Conservation (phyloP, 176 grass and related monocot genomes). For the Raddia guianensis region DNA sequence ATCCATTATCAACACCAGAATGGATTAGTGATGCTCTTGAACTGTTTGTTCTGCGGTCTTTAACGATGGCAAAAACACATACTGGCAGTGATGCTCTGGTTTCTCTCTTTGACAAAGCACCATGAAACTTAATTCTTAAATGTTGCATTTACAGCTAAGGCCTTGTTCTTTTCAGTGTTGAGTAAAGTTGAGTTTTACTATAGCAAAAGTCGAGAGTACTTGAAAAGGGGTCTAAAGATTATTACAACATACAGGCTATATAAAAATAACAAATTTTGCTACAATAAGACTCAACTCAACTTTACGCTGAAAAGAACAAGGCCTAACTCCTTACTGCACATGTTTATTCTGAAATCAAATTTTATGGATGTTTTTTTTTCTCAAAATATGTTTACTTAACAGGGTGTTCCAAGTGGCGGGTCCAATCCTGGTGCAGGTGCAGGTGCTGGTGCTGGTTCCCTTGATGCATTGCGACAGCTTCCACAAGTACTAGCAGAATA, state of each 20-base stretch:
- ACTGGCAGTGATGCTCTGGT: neutral
- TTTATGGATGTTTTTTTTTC: slow-evolving; percentile 32
- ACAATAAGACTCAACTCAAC: no score
- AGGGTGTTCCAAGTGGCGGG: slow-evolving; percentile 68
- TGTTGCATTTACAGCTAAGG: neutral
- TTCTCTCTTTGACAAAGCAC: slow-evolving; percentile 19
- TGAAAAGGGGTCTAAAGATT: no score
- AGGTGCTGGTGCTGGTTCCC: slow-evolving; percentile 50
- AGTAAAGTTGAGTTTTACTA: no score
- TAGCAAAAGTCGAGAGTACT: no score
- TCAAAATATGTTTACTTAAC: slow-evolving; percentile 16
- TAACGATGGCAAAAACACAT: neutral
- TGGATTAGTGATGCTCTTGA: neutral
- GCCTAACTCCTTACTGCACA: neutral
- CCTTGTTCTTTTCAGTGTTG: no score
- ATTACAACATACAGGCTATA: no score
- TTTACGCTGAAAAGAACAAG: no score
- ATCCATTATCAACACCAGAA: neutral
- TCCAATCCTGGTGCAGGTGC: slow-evolving; percentile 38
- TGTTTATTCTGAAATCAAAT: slow-evolving; percentile 2
- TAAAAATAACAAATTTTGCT: no score
- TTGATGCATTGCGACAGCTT: slow-evolving; percentile 80
- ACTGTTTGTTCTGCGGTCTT: neutral
- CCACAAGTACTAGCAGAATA: slow-evolving; percentile 64
- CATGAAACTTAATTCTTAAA: neutral